These are phyloP conservation scores for Bothriochloa decipiens DNA, from an alignment of 176 grass and related monocot genomes.

Conservation along the genomic window DNA sequence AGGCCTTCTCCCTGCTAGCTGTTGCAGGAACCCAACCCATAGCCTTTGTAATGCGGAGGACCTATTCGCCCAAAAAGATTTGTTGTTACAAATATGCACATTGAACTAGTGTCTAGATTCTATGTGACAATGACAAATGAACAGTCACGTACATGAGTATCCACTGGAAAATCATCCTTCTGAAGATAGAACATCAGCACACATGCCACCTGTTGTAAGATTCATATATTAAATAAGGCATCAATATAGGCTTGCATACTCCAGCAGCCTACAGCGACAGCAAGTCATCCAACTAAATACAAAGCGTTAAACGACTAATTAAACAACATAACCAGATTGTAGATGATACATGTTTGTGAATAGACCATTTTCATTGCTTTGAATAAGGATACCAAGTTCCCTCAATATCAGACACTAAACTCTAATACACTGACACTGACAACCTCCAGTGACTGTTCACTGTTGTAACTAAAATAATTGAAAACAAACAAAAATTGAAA, in stretches of 20 bases:
- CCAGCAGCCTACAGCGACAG: not conserved
- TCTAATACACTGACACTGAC: not conserved
- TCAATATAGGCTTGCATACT: constrained; percentile 20
- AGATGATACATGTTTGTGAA: not conserved
- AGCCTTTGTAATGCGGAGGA: constrained; percentile 81
- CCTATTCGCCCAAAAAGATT: constrained; percentile 49
- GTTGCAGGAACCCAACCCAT: constrained; percentile 76
- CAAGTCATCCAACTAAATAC: constrained; percentile 1
- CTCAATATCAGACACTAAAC: not conserved
- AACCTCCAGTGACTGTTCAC: not conserved
- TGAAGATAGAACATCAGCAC: constrained; percentile 95
- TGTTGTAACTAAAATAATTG: not conserved
- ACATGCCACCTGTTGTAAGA: constrained; percentile 69
- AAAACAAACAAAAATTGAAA: not conserved
- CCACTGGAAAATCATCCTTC: constrained; percentile 89
- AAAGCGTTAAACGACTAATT: not conserved
- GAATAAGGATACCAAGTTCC: constrained; percentile 13
- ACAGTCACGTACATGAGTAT: constrained; percentile 72
- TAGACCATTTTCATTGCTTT: constrained; percentile 20
- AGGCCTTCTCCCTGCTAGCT: constrained; percentile 72
- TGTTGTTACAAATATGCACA: constrained; percentile 10
- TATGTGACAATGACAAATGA: constrained; percentile 10
- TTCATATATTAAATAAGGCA: constrained; percentile 14
- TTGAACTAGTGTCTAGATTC: not conserved
- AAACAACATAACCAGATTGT: constrained; percentile 13